Base-by-base conservation (phyloP, 2,329 filamentous ascomycete species). In the Colletotrichum horii region DNA sequence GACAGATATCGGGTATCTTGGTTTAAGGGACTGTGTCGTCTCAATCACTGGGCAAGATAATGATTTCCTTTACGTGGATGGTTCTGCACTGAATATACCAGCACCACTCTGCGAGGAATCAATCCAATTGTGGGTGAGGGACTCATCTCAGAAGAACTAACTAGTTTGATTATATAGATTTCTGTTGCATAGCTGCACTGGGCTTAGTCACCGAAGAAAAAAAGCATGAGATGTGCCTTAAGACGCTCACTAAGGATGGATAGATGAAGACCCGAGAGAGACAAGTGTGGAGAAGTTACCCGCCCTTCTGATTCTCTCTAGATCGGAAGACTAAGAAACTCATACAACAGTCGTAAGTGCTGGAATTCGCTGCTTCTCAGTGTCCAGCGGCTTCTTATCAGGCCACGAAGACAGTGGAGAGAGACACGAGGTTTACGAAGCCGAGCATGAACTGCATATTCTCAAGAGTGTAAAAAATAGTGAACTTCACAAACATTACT, bases 391-490 rank as follows among this genome's bases (percentile, higher is more conserved):
- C 38, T 48, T 48, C 1, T 48, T 2, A n/a, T n/a, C 15, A 36
- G 1, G 38, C 38, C 19, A n/a, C 8, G 8, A 11, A 43, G 36
- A 11, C 16, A 19, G 16, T 0, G 16, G 0, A 11, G 38, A 43
- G 19, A 1, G 0, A 43, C 1, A 43, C 0, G 8, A 11, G 0
- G 8, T 43, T 43, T n/a, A 8, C 16, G 3, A 8, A 43, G 38
- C 19, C 0, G 38, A n/a, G 16, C 4, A 8, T 9, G 19, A 3
- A 43, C 6, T 43, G 38, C 8, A 6, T 2, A 3, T 48, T 48
- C 9, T 48, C 5, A n/a, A n/a, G 38, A 12, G 19, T n/a, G 19
- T 48, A n/a, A 48, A 48, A 12, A 48, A n/a, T 3, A 48, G 19
- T n/a, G 5, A 48, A 2, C 19, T 12, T n/a, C 38, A n/a, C 0